phyloP scores from a whole-genome alignment of 1,284 basidiomycete genomes.

The Agroathelia rolfsii region DNA sequence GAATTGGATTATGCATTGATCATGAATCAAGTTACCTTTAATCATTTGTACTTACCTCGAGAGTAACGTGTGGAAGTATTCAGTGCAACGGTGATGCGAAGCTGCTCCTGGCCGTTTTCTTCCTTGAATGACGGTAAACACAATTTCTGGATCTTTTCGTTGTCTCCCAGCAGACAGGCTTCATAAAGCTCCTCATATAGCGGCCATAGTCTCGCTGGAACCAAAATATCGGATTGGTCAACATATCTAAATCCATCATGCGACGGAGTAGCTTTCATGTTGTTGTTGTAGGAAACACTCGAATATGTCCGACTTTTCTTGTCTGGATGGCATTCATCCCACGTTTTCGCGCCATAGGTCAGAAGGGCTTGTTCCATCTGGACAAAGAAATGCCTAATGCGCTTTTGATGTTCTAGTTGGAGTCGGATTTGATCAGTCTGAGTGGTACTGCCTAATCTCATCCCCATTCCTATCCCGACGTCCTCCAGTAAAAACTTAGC shows the following conservation, averaged over 20 bases:
- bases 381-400: slow-evolving; percentile 24
- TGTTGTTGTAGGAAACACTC: too few species aligned
- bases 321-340: slow-evolving; percentile 30
- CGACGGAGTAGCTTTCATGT: too few species aligned
- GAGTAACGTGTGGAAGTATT: too few species aligned
- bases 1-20: slow-evolving; percentile 1
- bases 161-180: slow-evolving; percentile 40
- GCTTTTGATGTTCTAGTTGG: slow-evolving; percentile 13
- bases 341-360: slow-evolving; percentile 32
- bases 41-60: too few species aligned
- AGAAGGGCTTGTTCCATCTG: slow-evolving; percentile 27
- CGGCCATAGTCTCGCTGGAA: slow-evolving; percentile 21
- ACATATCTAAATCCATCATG: too few species aligned
- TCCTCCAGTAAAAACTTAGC: slow-evolving; percentile 3
- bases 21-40: too few species aligned
- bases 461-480: neutral
- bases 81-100: slow-evolving; percentile 33
- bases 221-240: slow-evolving; percentile 12
- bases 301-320: slow-evolving; percentile 5
- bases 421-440: too few species aligned
- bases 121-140: slow-evolving; percentile 32
- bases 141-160: slow-evolving; percentile 34
- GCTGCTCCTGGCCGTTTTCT: slow-evolving; percentile 18
- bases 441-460: slow-evolving; percentile 5
- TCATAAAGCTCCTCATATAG: slow-evolving; percentile 42